Conservation (phyloP, 805 yeast genomes). For the Pichia exigua region DNA sequence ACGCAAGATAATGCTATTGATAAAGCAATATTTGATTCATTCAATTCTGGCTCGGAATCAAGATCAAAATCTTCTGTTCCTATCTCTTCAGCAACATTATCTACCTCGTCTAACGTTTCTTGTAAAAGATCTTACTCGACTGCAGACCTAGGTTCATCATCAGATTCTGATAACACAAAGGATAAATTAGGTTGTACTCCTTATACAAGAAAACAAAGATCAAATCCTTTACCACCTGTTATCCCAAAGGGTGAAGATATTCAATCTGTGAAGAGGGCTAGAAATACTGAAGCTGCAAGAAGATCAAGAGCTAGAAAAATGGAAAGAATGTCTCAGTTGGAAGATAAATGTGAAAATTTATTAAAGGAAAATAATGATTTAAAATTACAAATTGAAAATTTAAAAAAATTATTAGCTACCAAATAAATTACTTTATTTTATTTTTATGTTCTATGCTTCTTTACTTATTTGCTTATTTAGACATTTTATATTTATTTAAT, state of each 20-base stretch:
- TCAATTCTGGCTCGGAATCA: neutral
- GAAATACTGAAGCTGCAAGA: conserved; percentile 97
- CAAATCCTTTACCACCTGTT: conserved; percentile 65
- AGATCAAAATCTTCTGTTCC: neutral
- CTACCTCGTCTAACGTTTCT: neutral
- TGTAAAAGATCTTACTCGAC: conserved; percentile 22
- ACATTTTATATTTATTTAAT: too few species aligned
- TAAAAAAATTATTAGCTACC: conserved; percentile 38
- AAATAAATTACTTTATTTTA: neutral
- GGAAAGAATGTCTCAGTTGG: conserved; percentile 80
- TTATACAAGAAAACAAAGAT: conserved; percentile 72
- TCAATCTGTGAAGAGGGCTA: conserved; percentile 80
- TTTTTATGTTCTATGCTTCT: neutral
- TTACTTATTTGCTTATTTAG: neutral
- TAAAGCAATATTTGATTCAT: neutral
- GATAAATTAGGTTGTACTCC: conserved; percentile 72
- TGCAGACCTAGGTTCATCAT: conserved; percentile 3
- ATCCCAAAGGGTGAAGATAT: conserved; percentile 53
- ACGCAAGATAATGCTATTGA: neutral
- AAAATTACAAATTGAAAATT: conserved; percentile 48
- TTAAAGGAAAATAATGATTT: conserved; percentile 50
- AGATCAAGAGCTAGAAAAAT: conserved; percentile 89
- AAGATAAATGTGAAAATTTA: conserved; percentile 63
- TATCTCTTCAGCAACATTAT: neutral
- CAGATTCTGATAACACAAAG: conserved; percentile 26